A percentile compares a stretch with the other conserved stretches of the same genome.
These are phyloP conservation scores for Rhynchospora tenuis DNA, from an alignment of 176 grass and related monocot genomes.

Conservation along the genomic window DNA sequence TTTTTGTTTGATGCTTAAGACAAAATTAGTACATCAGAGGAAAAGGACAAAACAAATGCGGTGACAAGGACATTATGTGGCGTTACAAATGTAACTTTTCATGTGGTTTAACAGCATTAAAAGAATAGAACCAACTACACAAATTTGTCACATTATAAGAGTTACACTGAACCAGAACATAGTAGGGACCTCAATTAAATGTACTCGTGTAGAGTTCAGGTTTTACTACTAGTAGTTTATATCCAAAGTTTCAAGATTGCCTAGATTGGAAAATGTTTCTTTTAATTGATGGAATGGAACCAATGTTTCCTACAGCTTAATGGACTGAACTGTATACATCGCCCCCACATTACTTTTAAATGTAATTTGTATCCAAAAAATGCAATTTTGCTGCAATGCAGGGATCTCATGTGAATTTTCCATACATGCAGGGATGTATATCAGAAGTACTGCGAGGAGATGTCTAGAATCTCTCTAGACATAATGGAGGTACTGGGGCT, in stretches of 20 bases:
- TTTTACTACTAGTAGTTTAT: constrained; percentile 8
- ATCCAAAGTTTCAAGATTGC: background rate
- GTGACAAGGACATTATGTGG: background rate
- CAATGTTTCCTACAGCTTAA: background rate
- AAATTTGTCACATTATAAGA: background rate
- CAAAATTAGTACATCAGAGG: constrained; percentile 24
- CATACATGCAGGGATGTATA: constrained; percentile 40
- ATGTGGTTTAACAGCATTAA: background rate
- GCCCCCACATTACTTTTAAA: too few species aligned
- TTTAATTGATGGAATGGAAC: background rate
- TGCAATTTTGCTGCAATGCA: background rate
- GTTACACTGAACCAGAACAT: background rate
- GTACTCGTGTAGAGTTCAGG: background rate
- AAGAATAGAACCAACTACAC: background rate
- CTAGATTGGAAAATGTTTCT: constrained; percentile 12
- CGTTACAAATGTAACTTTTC: background rate
- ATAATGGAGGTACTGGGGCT: constrained; percentile 80
- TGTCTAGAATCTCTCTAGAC: constrained; percentile 69
- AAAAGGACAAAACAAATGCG: background rate
- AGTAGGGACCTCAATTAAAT: constrained; percentile 15
- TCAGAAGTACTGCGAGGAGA: constrained; percentile 55
- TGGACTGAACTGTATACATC: background rate
- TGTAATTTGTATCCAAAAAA: too few species aligned
- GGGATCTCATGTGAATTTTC: background rate
- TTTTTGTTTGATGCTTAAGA: background rate